phyloP scores from a whole-genome alignment of 345 rosid genomes.

The Brassica incana region DNA sequence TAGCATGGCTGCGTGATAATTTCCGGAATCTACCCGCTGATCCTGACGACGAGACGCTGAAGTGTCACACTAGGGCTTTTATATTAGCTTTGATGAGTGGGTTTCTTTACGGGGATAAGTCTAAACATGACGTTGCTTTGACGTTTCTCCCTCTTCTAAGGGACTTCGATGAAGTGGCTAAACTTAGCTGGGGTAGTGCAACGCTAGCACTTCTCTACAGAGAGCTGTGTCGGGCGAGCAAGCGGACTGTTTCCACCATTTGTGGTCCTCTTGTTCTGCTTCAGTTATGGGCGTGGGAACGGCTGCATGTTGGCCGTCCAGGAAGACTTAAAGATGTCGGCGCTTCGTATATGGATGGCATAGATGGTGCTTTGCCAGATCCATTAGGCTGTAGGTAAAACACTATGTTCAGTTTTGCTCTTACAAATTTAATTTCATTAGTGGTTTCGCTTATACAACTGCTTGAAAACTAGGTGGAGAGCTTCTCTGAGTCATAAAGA shows the following conservation, averaged over 20 bases:
- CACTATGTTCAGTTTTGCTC: neutral
- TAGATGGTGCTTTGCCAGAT: constrained; percentile 43
- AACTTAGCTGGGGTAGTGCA: constrained; percentile 46
- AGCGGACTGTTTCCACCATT: constrained; percentile 43
- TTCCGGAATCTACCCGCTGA: constrained; percentile 37
- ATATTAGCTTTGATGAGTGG: constrained; percentile 45
- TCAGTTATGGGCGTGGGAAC: constrained; percentile 46
- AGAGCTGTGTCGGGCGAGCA: constrained; percentile 45
- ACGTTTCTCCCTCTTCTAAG: constrained; percentile 41
- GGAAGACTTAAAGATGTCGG: constrained; percentile 43
- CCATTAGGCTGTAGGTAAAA: constrained; percentile 47
- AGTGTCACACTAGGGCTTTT: constrained; percentile 41
- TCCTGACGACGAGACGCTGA: constrained; percentile 38
- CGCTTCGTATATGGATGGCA: constrained; percentile 42
- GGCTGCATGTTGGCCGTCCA: constrained; percentile 45
- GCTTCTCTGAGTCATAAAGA: constrained; percentile 47
- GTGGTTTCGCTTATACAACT: constrained; percentile 32
- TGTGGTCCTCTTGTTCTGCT: constrained; percentile 46
- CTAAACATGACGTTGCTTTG: constrained; percentile 44
- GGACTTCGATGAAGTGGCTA: constrained; percentile 37
- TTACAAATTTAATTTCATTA: neutral
- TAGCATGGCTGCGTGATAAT: constrained; percentile 42
- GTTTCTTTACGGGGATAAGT: constrained; percentile 43
- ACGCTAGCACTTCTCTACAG: constrained; percentile 43
- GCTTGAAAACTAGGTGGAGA: constrained; percentile 43